A percentile compares a stretch with the other conserved stretches of the same genome.
phyloP scores from a whole-genome alignment of 768 basidiomycete genomes.

The Dacryopinax spathularia region DNA sequence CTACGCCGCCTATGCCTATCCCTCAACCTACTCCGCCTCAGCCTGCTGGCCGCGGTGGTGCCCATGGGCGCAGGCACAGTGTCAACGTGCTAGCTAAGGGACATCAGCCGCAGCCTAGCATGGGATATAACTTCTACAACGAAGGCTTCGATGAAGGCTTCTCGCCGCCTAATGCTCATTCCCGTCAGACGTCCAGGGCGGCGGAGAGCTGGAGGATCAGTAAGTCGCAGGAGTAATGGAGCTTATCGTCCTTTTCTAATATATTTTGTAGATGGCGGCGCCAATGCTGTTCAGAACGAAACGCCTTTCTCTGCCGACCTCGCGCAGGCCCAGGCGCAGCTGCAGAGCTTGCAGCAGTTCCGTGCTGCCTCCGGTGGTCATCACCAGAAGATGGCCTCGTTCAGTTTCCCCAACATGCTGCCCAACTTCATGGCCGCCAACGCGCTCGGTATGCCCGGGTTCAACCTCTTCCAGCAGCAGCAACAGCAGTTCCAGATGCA shows the following conservation, averaged over 20 bases:
- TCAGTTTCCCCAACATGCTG: conserved; percentile 95
- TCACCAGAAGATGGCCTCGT: conserved; percentile 93
- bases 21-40: neutral
- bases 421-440: conserved; percentile 96
- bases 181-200: conserved; percentile 57
- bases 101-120: conserved; percentile 13
- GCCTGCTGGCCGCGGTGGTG: neutral
- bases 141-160: conserved; percentile 77
- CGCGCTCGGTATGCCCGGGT: conserved; percentile 60
- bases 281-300: conserved; percentile 9
- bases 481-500: conserved; percentile 92
- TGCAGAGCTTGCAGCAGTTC: conserved; percentile 93
- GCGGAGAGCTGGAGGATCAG: conserved; percentile 85
- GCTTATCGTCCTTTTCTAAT: neutral
- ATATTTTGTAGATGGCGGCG: conserved; percentile 11
- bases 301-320: conserved; percentile 45
- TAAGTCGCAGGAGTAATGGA: conserved; percentile 28
- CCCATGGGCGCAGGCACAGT: conserved; percentile 74
- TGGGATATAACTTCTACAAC: conserved; percentile 21
- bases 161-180: conserved; percentile 52
- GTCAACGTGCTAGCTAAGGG: conserved; percentile 80
- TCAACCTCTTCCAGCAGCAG: conserved; percentile 80
- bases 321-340: conserved; percentile 90
- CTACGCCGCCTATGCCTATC: neutral
- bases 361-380: conserved; percentile 88